Evolutionary conservation across 2,329 filamentous ascomycete species (phyloP), one percentile per base, ranked within the genome.

Genomic region (Pseudogymnoascus sp.): DNA sequence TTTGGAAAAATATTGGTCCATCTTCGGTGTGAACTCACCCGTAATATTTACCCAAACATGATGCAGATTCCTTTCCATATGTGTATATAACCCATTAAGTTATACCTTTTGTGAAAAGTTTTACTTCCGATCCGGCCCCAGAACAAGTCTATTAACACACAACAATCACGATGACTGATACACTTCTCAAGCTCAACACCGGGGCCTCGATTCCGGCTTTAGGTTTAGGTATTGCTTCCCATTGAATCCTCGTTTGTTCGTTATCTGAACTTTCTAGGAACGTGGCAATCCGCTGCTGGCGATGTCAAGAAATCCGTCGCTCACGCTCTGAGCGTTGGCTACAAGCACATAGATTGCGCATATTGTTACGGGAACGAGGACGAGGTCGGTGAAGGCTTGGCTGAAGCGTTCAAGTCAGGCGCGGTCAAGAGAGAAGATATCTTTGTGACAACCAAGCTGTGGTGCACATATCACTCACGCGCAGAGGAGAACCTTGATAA

Each of bases 291-390:
- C 68, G 74, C 74, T 33, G 73, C 78, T 64, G 79, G 80, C 67
- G 75, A 77, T 64, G 76, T 78, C 50, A 70, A 71, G 67, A 73
- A 77, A 65, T 74, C 75, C 13, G 74, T 76, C 38, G 68, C 67
- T 0, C 71, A 73, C 64, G 75, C 75, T 10, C 68, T 82, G 31
- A 75, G 79, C 50, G 69, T 75, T 47, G 81, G 81, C n/a, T 84
- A 83, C 70, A 76, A 78, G 14, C 81, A 82, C 70, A 79, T 83
- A 65, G 81, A 84, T 61, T 47, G 42, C 19, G 87, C 89, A 5
- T 90, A 88, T 78, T 88, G 86, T 77, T 91, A 91, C 76, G 86
- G 81, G 69, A 93, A 96, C 74, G 91, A 96, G 76, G 82, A 88
- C 59, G 90, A 93, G 74, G 91, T 96, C 14, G 91, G 91, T 67